Evolutionary conservation across 139 green algal genomes (phyloP).

Genomic region (Tetraselmis chui): DNA sequence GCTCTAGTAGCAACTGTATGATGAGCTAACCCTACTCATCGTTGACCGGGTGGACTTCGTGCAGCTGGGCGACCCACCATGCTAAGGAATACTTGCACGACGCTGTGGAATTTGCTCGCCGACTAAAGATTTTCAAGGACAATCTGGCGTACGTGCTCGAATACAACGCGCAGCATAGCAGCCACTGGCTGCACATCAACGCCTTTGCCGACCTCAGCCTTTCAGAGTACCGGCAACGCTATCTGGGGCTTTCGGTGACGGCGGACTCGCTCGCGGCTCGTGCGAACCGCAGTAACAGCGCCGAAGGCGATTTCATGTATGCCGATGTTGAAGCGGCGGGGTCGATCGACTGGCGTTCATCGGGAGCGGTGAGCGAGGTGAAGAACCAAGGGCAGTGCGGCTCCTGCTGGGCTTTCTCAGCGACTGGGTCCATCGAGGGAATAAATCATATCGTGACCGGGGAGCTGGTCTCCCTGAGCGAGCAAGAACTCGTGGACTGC

Average conservation of each 20-base stretch:
- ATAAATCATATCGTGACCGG: slow-evolving; percentile 74
- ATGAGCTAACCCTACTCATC: background rate
- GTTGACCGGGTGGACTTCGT: background rate
- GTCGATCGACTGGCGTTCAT: slow-evolving; percentile 67
- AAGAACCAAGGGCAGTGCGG: slow-evolving; percentile 87
- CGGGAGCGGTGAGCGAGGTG: slow-evolving; percentile 75
- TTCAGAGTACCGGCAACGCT: slow-evolving; percentile 64
- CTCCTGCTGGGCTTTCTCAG: slow-evolving; percentile 88
- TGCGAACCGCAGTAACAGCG: background rate
- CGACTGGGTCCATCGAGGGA: slow-evolving; percentile 76
- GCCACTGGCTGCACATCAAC: slow-evolving; percentile 67
- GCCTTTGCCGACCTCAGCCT: slow-evolving; percentile 78
- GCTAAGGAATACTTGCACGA: background rate
- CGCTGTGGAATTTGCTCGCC: background rate
- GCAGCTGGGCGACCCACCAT: background rate
- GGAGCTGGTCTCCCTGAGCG: slow-evolving; percentile 68
- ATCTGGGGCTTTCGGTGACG: slow-evolving; percentile 28
- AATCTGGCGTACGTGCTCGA: background rate
- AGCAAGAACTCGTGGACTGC: slow-evolving; percentile 95
- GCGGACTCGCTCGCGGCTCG: slow-evolving; percentile 21
- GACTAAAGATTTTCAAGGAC: background rate
- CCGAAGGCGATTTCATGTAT: slow-evolving; percentile 36
- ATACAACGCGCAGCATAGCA: background rate
- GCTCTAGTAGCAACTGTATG: background rate
- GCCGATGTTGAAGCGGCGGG: slow-evolving; percentile 30